Base-by-base conservation (phyloP, 2,329 filamentous ascomycete species). In the Escovopsis sp. region DNA sequence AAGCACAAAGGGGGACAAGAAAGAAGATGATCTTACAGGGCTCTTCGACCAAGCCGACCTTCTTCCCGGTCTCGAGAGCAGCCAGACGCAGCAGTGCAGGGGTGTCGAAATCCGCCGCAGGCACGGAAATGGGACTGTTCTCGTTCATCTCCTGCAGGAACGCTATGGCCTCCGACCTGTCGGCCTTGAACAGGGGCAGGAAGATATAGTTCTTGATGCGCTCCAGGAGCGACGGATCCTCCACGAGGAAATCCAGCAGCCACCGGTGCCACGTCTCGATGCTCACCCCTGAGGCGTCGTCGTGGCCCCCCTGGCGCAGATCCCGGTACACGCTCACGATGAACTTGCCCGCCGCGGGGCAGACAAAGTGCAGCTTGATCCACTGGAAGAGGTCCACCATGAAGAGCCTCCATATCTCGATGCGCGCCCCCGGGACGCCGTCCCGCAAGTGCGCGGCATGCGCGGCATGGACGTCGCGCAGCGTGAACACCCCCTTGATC, bases 31-130 rank as follows among this genome's bases (percentile, higher is more conserved):
- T 16, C 50, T 51, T 61, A 74, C 76, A 68, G 48, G 79, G 75
- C 50, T 84, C 81, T 44, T 80, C 77, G 2, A 85, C 75, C 14
- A 84, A 60, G 1, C 80, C 80, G 32, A 72, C 64, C 52, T 81
- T 81, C 58, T 84, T 85, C 12, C 78, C 81, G 13, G 77, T 71
- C 48, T 84, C 79, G 35, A 86, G 63, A n/a, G 78, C 72, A 36
- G 79, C 71, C 35, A 86, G 66, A 48, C 78, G 74, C 9, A 85
- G 59, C 35, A 78, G 63, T 0, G 74, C 70, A 40, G 74, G 67
- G 12, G 67, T 60, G 41, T 75, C 67, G 24, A 74, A 57, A 15
- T 67, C 64, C 41, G 64, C 58, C 30, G 15, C 56, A 62, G 36
- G 61, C 61, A 34, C 65, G 65, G 59, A 65, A 11, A 70, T 56